Evolutionary conservation across 805 yeast genomes (phyloP).

Genomic region (Metschnikowia kofuensis): DNA sequence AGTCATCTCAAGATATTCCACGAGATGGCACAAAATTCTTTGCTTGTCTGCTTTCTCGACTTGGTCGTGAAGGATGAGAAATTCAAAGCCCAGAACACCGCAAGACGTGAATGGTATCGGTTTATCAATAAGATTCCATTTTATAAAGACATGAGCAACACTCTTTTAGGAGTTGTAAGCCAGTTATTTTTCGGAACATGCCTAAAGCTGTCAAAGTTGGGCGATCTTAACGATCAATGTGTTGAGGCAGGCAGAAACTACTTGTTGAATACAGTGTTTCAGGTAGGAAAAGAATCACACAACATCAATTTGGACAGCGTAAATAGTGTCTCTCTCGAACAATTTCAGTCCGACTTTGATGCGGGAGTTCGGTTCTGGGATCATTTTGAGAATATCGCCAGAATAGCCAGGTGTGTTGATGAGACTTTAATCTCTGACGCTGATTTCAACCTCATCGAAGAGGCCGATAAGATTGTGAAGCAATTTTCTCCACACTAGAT

Average conservation of each 20-base stretch:
- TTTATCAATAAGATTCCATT: slow-evolving; percentile 63
- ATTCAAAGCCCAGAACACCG: slow-evolving; percentile 43
- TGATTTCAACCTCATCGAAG: slow-evolving; percentile 22
- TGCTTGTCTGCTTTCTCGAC: slow-evolving; percentile 51
- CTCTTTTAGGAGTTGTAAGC: slow-evolving; percentile 59
- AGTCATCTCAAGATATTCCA: slow-evolving; percentile 57
- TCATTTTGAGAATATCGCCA: slow-evolving; percentile 27
- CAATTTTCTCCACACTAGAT: no score
- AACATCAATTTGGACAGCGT: slow-evolving; percentile 42
- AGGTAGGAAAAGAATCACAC: slow-evolving; percentile 35
- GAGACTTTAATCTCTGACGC: slow-evolving; percentile 23
- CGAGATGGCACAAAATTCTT: slow-evolving; percentile 48
- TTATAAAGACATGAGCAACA: slow-evolving; percentile 51
- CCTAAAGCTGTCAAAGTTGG: slow-evolving; percentile 25
- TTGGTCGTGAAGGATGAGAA: slow-evolving; percentile 44
- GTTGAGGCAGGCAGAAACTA: slow-evolving; percentile 28
- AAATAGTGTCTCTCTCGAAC: slow-evolving; percentile 35
- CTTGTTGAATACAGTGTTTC: slow-evolving; percentile 35
- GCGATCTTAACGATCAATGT: slow-evolving; percentile 25
- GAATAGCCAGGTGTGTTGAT: slow-evolving; percentile 27
- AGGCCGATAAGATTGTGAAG: slow-evolving; percentile 23
- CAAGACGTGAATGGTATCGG: slow-evolving; percentile 55
- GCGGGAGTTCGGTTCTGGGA: slow-evolving; percentile 36
- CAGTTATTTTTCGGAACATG: slow-evolving; percentile 51
- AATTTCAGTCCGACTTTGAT: slow-evolving; percentile 29